These are phyloP conservation scores for Raphanus sativus DNA, from an alignment of 345 rosid genomes.

Conservation along the genomic window DNA sequence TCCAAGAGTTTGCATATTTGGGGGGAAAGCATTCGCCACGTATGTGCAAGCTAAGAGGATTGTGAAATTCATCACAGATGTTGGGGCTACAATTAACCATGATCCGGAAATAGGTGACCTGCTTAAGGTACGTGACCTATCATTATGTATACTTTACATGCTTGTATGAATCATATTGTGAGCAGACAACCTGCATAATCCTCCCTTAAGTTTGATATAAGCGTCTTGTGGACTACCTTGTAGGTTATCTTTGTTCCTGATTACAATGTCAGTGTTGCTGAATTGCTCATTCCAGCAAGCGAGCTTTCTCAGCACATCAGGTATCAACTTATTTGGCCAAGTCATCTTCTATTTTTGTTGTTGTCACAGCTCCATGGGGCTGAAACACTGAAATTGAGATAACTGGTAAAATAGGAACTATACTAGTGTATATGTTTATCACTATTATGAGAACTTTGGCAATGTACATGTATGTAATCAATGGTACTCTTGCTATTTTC, in stretches of 20 bases:
- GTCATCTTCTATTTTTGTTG: neutral
- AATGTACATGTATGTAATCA: too few relatives aligned
- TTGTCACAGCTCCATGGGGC: neutral
- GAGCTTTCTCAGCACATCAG: slow-evolving; percentile 89
- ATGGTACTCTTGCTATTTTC: too few relatives aligned
- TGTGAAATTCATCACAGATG: slow-evolving; percentile 72
- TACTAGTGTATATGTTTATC: neutral
- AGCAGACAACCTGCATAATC: neutral
- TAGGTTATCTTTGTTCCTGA: slow-evolving; percentile 78
- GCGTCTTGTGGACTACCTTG: neutral
- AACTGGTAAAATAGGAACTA: neutral
- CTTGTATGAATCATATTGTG: too few relatives aligned
- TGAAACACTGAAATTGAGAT: neutral
- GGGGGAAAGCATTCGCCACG: slow-evolving; percentile 81
- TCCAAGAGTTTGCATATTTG: slow-evolving; percentile 77
- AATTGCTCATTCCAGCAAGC: slow-evolving; percentile 79
- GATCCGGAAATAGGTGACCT: slow-evolving; percentile 73
- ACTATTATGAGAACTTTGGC: neutral
- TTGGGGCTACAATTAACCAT: slow-evolving; percentile 62
- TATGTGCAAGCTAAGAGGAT: slow-evolving; percentile 84
- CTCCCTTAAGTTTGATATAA: neutral
- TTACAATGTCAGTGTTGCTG: slow-evolving; percentile 86
- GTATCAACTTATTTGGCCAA: slow-evolving; percentile 25
- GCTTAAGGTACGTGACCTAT: slow-evolving; percentile 53
- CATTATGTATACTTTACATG: too few relatives aligned